Conservation (phyloP, 2,329 filamentous ascomycete genomes). For the Fusarium pseudocircinatum region DNA sequence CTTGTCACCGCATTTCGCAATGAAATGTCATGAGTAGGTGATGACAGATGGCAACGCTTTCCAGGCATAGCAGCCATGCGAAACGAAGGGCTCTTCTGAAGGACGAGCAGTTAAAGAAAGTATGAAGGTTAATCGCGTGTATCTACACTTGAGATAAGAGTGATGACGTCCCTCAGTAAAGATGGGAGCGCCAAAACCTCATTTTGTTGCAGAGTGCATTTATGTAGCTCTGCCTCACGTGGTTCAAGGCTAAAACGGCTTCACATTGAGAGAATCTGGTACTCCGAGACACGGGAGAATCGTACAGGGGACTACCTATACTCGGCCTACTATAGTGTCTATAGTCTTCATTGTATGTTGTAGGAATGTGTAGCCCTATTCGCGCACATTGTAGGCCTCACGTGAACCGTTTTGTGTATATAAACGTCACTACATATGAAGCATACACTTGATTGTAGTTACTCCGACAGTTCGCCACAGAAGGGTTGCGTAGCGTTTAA, state of each 20-base stretch:
- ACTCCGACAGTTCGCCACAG: too few relatives aligned
- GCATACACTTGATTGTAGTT: too few relatives aligned
- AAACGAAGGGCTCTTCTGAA: neutral
- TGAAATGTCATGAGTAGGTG: neutral
- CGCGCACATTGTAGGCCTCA: neutral
- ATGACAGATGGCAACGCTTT: neutral
- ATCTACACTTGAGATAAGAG: neutral
- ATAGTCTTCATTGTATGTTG: neutral
- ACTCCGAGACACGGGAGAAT: rapidly evolving
- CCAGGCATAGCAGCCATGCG: neutral
- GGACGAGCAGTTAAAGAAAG: too few relatives aligned
- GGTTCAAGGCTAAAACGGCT: neutral
- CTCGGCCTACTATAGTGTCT: neutral
- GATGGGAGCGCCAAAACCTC: neutral
- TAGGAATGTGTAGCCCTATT: neutral
- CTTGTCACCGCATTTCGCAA: neutral
- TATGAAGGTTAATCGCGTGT: too few relatives aligned
- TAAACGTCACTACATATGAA: too few relatives aligned
- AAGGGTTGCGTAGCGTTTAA: too few relatives aligned
- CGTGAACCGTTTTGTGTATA: too few relatives aligned
- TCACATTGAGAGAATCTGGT: neutral
- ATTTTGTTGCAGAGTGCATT: neutral
- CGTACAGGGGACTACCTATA: rapidly evolving
- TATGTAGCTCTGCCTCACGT: neutral
- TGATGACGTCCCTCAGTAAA: rapidly evolving